These are phyloP conservation scores for Plasmodium vinckei DNA, from an alignment of 169 alveolate species.

Conservation along the genomic window DNA sequence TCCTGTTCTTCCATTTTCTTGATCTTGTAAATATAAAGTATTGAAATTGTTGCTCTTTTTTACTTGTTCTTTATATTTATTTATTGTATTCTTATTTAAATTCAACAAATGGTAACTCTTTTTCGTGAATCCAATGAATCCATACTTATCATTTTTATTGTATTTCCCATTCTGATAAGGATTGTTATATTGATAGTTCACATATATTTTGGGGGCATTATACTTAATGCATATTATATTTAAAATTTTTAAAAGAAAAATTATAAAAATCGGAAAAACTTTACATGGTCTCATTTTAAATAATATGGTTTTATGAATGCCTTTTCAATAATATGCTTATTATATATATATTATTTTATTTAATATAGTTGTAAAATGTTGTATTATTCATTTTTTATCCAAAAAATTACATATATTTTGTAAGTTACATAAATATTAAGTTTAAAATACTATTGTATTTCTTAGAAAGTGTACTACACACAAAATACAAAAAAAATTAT, in stretches of 20 bases:
- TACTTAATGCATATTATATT: conserved; percentile 44
- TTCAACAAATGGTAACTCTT: conserved; percentile 22
- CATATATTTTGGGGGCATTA: conserved; percentile 5
- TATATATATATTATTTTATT: background rate
- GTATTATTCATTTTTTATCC: too few relatives aligned
- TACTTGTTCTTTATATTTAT: conserved; percentile 16
- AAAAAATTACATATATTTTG: too few relatives aligned
- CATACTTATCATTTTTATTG: conserved; percentile 4
- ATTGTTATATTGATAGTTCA: conserved; percentile 12
- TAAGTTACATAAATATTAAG: too few relatives aligned
- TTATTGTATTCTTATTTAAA: conserved; percentile 48
- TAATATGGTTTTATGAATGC: background rate
- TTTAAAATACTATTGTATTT: too few relatives aligned
- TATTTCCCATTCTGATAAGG: conserved; percentile 9
- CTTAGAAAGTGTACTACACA: too few relatives aligned
- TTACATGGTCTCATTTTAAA: conserved; percentile 35
- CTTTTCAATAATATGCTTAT: background rate
- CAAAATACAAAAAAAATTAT: too few relatives aligned
- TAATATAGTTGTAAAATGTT: too few relatives aligned
- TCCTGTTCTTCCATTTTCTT: conserved; percentile 40
- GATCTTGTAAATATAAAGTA: conserved; percentile 41
- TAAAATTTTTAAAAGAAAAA: conserved; percentile 27
- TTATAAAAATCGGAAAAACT: conserved; percentile 2
- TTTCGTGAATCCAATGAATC: conserved; percentile 57
- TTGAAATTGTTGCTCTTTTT: conserved; percentile 31